Percentiles rank a stretch among this genome's conserved stretches.
phyloP scores from a whole-genome alignment of 768 basidiomycete genomes.

The Pulveroboletus sp. region DNA sequence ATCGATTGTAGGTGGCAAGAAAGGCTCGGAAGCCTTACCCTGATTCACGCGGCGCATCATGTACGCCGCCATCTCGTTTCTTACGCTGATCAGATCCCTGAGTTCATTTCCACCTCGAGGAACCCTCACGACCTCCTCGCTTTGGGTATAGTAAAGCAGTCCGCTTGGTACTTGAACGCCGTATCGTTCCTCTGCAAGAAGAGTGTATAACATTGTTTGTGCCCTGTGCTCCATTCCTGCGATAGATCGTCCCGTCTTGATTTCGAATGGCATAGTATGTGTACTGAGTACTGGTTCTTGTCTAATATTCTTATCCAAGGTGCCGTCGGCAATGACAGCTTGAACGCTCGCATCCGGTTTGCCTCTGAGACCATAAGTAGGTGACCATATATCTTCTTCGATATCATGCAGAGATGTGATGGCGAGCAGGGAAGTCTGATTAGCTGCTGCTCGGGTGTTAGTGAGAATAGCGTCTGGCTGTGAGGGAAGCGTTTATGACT shows the following conservation, averaged over 20 bases:
- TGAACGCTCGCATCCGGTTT: conserved; percentile 91
- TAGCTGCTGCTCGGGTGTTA: conserved; percentile 54
- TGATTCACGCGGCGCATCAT: conserved; percentile 50
- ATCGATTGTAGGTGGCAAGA: conserved; percentile 86
- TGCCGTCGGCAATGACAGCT: conserved; percentile 52
- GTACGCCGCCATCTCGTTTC: conserved; percentile 83
- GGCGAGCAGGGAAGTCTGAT: conserved; percentile 55
- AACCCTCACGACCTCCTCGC: conserved; percentile 80
- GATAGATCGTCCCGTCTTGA: conserved; percentile 85
- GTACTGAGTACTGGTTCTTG: conserved; percentile 18
- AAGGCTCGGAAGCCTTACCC: conserved; percentile 39
- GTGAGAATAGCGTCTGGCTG: conserved; percentile 63
- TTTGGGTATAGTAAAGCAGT: conserved; percentile 91
- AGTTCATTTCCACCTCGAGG: conserved; percentile 79
- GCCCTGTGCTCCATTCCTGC: conserved; percentile 91
- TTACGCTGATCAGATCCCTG: conserved; percentile 68
- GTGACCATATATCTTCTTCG: conserved; percentile 98
- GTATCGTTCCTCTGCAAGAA: conserved; percentile 89
- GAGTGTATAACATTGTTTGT: conserved; percentile 95
- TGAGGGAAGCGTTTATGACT: neutral
- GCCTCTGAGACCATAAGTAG: conserved; percentile 90
- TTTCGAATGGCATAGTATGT: conserved; percentile 73
- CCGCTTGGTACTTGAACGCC: conserved; percentile 76
- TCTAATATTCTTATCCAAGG: conserved; percentile 16
- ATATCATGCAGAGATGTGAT: conserved; percentile 76